These are phyloP conservation scores for Luffa aegyptiaca DNA, from an alignment of 306 rosid genomes.

Conservation along the genomic window DNA sequence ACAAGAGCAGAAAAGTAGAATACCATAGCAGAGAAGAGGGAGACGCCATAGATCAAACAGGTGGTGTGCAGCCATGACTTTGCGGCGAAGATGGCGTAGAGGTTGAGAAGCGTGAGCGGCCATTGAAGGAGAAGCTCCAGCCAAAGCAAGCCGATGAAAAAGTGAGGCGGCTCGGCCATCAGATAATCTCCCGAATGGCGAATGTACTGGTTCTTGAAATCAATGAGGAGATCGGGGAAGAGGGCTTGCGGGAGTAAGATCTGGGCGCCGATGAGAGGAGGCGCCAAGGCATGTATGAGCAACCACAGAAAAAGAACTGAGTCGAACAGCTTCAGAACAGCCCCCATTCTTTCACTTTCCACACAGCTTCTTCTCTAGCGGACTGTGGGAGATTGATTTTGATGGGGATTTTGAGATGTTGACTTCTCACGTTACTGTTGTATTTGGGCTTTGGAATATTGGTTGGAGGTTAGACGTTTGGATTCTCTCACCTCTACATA, in stretches of 20 bases:
- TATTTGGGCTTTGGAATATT: no score
- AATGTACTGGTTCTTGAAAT: conserved; percentile 32
- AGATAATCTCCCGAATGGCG: conserved; percentile 46
- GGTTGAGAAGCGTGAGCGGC: conserved; percentile 48
- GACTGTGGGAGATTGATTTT: background rate
- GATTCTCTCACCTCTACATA: no score
- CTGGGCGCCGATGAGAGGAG: conserved; percentile 55
- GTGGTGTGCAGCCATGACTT: conserved; percentile 65
- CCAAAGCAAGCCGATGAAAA: conserved; percentile 61
- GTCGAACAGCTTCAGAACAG: conserved; percentile 31
- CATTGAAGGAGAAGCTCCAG: conserved; percentile 63
- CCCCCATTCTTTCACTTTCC: conserved; percentile 27
- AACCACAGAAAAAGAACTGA: conserved; percentile 36
- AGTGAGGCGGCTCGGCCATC: conserved; percentile 40
- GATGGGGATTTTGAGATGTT: background rate
- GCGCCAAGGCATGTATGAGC: conserved; percentile 27
- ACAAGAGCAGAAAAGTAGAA: background rate
- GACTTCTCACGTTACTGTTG: background rate
- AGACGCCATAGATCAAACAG: conserved; percentile 61
- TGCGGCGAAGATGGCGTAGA: conserved; percentile 36
- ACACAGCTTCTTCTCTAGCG: background rate
- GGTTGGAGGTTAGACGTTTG: no score
- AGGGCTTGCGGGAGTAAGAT: conserved; percentile 29
- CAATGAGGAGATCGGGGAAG: conserved; percentile 33
- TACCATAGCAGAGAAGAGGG: conserved; percentile 56